phyloP scores from a whole-genome alignment of 1,284 basidiomycete species.

The Boletellus sp. region DNA sequence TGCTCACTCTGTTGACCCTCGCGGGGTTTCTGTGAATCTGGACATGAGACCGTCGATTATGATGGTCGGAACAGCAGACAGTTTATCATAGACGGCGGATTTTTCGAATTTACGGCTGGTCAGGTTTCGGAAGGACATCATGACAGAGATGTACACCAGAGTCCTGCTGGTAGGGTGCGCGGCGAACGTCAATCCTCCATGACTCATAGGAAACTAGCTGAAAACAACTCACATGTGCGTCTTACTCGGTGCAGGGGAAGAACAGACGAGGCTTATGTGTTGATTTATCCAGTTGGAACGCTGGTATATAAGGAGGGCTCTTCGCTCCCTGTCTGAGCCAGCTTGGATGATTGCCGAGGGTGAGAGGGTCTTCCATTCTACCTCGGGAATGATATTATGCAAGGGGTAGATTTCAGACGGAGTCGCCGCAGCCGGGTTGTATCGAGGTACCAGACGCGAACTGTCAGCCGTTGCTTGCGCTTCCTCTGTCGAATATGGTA shows the following conservation, averaged over 20 bases:
- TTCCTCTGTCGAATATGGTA: conserved; percentile 45
- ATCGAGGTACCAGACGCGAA: conserved; percentile 71
- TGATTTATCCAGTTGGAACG: conserved; percentile 68
- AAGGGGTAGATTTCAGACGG: conserved; percentile 76
- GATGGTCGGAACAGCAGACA: conserved; percentile 57
- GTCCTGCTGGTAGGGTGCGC: conserved; percentile 52
- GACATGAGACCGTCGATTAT: conserved; percentile 74
- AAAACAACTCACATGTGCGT: conserved; percentile 47
- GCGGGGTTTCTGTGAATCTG: conserved; percentile 73
- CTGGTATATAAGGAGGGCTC: conserved; percentile 56
- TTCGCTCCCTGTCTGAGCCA: conserved; percentile 46
- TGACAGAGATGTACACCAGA: conserved; percentile 72
- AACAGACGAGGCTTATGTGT: conserved; percentile 47
- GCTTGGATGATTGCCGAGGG: conserved; percentile 53
- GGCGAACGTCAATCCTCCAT: background rate
- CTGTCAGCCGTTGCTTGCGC: conserved; percentile 59
- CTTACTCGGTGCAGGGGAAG: conserved; percentile 50
- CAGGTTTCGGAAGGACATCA: conserved; percentile 66
- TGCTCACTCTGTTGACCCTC: conserved; percentile 60
- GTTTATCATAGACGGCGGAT: conserved; percentile 50
- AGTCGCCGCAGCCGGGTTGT: conserved; percentile 60
- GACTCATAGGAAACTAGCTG: background rate
- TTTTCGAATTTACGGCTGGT: conserved; percentile 46
- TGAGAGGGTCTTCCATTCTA: conserved; percentile 69
- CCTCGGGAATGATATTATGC: conserved; percentile 70